Percentiles rank a stretch among this genome's conserved stretches.
Conservation (phyloP, 495 filamentous ascomycete genomes). For the Lasiosphaeris hirsuta region DNA sequence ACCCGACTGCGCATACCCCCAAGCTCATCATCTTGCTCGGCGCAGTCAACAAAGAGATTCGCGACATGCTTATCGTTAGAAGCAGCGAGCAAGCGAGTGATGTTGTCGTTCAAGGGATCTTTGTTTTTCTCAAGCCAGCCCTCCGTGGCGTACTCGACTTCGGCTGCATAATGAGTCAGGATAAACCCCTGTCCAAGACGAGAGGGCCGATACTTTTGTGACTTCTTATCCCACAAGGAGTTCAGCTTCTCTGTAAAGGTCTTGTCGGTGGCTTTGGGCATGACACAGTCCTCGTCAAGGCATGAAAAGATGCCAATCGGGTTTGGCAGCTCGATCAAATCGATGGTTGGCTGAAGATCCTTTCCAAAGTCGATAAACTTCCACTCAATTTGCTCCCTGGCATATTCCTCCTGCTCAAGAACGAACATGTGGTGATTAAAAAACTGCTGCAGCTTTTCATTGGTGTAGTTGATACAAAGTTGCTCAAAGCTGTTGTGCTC, state of each 20-base stretch:
- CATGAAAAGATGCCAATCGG: conserved; percentile 99
- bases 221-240: conserved; percentile 93
- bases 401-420: conserved; percentile 97
- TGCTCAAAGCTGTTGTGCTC: conserved; percentile 98
- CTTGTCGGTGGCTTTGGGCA: conserved; percentile 98
- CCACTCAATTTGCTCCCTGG: conserved; percentile 97
- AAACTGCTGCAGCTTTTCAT: conserved; percentile 98
- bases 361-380: conserved; percentile 99
- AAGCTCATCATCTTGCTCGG: conserved; percentile 63
- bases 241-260: conserved; percentile 97
- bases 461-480: conserved; percentile 99
- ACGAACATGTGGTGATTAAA: conserved; percentile 99
- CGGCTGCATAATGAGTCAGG: conserved; percentile 97
- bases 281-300: conserved; percentile 95
- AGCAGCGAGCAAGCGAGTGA: conserved; percentile 79
- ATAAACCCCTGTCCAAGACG: conserved; percentile 90
- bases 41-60: conserved; percentile 82
- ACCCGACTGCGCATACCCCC: conserved; percentile 73
- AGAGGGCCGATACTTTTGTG: conserved; percentile 85
- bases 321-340: conserved; percentile 92
- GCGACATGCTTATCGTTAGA: conserved; percentile 82
- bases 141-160: conserved; percentile 93
- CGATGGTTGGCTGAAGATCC: conserved; percentile 96
- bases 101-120: conserved; percentile 94
- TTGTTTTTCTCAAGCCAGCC: conserved; percentile 99